These are phyloP conservation scores for Priceomyces castillae DNA, from an alignment of 805 yeast genomes.

Conservation along the genomic window DNA sequence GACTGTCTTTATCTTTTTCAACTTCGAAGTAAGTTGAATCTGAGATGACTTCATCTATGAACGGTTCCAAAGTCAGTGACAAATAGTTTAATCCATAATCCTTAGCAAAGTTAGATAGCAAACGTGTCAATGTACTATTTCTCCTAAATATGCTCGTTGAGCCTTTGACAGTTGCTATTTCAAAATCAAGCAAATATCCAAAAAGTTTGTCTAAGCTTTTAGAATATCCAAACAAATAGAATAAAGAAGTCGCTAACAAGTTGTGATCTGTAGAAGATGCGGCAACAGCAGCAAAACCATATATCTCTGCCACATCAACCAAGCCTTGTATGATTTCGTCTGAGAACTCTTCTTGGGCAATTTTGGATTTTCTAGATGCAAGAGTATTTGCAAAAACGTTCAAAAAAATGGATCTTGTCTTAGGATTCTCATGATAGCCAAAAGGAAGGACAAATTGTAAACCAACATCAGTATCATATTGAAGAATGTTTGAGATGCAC, in stretches of 20 bases:
- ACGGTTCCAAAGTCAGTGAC: conserved; percentile 49
- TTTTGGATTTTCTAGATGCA: conserved; percentile 33
- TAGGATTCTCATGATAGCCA: conserved; percentile 67
- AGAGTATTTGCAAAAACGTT: conserved; percentile 71
- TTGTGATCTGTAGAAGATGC: conserved; percentile 73
- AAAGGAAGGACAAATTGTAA: conserved; percentile 71
- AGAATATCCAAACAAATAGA: conserved; percentile 49
- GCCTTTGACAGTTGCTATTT: conserved; percentile 56
- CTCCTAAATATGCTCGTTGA: conserved; percentile 75
- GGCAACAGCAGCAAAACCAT: conserved; percentile 52
- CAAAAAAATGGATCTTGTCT: conserved; percentile 68
- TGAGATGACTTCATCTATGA: conserved; percentile 50
- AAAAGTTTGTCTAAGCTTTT: conserved; percentile 45
- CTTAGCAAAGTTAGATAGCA: conserved; percentile 68
- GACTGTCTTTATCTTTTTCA: conserved; percentile 45
- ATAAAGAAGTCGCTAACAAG: conserved; percentile 62
- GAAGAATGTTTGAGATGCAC: conserved; percentile 66
- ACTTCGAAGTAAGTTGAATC: conserved; percentile 59
- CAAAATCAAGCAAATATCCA: conserved; percentile 54
- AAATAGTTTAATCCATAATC: conserved; percentile 64
- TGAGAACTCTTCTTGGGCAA: conserved; percentile 25
- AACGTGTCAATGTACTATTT: conserved; percentile 77
- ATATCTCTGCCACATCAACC: conserved; percentile 40
- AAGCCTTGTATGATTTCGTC: conserved; percentile 26
- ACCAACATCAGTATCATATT: conserved; percentile 75